phyloP scores from a whole-genome alignment of 257 asterid genomes.

The Ocimum tenuiflorum region DNA sequence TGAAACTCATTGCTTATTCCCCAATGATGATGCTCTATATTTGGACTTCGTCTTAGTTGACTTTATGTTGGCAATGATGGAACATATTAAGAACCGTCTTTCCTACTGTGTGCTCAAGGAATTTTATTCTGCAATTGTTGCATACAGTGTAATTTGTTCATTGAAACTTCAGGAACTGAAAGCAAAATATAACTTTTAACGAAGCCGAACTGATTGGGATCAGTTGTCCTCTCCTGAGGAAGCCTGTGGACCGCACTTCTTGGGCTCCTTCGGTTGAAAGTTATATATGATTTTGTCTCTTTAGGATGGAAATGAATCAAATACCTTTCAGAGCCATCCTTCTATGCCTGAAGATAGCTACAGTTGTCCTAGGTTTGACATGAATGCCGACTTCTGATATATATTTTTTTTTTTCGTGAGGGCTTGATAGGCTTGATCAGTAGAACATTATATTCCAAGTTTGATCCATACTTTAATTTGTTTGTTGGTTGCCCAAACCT shows the following conservation, averaged over 20 bases:
- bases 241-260: too few relatives aligned
- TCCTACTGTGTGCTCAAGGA: slow-evolving; percentile 3
- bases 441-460: not conserved
- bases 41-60: not conserved
- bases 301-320: too few relatives aligned
- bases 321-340: not conserved
- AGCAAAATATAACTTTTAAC: too few relatives aligned
- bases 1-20: not conserved
- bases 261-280: too few relatives aligned
- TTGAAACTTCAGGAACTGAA: too few relatives aligned
- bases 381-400: not conserved
- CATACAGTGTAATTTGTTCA: not conserved
- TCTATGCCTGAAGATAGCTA: not conserved
- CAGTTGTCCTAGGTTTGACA: not conserved
- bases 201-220: too few relatives aligned
- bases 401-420: not conserved
- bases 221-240: too few relatives aligned
- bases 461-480: not conserved
- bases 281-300: too few relatives aligned
- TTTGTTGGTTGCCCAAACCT: not conserved
- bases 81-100: not conserved
- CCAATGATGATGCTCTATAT: not conserved
- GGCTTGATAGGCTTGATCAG: not conserved
- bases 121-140: slow-evolving; percentile 2
- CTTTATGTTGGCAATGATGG: not conserved